Base-by-base conservation (phyloP, 495 filamentous ascomycete genomes). In the Physcia stellaris region DNA sequence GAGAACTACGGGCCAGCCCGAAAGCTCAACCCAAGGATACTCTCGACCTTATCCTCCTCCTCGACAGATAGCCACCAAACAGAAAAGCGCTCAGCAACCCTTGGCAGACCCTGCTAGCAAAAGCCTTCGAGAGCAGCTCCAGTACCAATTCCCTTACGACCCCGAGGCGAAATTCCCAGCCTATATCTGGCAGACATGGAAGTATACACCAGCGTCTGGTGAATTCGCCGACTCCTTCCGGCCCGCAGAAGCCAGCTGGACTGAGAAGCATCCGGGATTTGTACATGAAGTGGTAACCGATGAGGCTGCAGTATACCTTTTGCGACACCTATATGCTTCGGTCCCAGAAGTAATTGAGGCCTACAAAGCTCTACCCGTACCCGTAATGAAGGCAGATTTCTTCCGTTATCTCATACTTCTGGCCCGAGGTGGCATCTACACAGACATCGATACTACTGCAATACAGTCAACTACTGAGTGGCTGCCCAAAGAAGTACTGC, bases 161-260 rank as follows among this genome's bases (percentile, higher is more conserved):
- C 70, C 86, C 32, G 76, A 84, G 45, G 56, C 64, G 40, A 87
- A 84, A 56, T 98, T 98, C 58, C 90, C 90, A 0, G 87, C 86
- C 20, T 98, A 93, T 60, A 92, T 98, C 43, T 98, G 90, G 90
- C 90, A 98, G 64, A 98, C 90, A 27, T 98, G 90, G 90, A 94
- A 92, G 60, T 83, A 79, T 55, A 80, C 77, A 1, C 90, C 92
- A 1, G 70, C 78, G 1, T 80, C 80, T n/a, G 66, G 73, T 37
- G 73, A 83, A 42, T 98, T 98, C 52, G 58, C 55, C 4, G 74
- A 82, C 43, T 60, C 64, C 4, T 83, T 93, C 33, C 77, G 92
- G 33, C 70, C 74, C 20, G 64, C 80, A 39, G 90, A 98, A 61
- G 85, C 86, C 28, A 84, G 80, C 42, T 98, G 90, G 90, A 80